These are phyloP conservation scores for Diplodia sapinea DNA, from an alignment of 2,329 filamentous ascomycete species.

Conservation along the genomic window DNA sequence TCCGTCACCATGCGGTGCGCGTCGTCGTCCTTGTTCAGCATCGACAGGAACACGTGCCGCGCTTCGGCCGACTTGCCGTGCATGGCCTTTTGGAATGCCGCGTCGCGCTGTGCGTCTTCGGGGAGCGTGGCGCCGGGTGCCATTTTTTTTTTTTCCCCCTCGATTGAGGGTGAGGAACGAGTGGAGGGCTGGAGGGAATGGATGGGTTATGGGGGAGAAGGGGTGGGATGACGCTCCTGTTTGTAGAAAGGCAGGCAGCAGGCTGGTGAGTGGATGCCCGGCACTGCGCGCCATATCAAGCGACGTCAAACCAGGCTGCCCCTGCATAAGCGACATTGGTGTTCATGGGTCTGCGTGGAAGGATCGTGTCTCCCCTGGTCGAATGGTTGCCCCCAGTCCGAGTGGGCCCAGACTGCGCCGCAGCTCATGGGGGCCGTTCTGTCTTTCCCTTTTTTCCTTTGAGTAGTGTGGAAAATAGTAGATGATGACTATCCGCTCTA, in stretches of 20 bases:
- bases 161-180: too few relatives aligned
- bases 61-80: slow-evolving; percentile 75
- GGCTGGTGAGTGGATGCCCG: not conserved
- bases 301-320: not conserved
- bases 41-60: slow-evolving; percentile 76
- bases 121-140: slow-evolving; percentile 61
- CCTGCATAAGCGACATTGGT: slow-evolving; percentile 21
- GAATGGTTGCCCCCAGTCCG: not conserved
- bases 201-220: not conserved
- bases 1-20: slow-evolving; percentile 84
- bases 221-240: not conserved
- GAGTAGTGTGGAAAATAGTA: too few relatives aligned
- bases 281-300: not conserved
- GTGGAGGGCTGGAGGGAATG: too few relatives aligned
- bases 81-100: slow-evolving; percentile 86
- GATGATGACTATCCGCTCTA: too few relatives aligned
- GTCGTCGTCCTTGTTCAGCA: slow-evolving; percentile 73
- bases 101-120: slow-evolving; percentile 79
- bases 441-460: too few relatives aligned
- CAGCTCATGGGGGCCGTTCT: not conserved
- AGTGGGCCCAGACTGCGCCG: not conserved
- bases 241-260: not conserved
- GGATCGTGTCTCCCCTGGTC: not conserved
- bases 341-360: not conserved
- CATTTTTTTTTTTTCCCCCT: not conserved